Evolutionary conservation across 202 grass and related monocot species (phyloP), one percentile per base, ranked within the genome.

Genomic region (Sporobolus alterniflorus): DNA sequence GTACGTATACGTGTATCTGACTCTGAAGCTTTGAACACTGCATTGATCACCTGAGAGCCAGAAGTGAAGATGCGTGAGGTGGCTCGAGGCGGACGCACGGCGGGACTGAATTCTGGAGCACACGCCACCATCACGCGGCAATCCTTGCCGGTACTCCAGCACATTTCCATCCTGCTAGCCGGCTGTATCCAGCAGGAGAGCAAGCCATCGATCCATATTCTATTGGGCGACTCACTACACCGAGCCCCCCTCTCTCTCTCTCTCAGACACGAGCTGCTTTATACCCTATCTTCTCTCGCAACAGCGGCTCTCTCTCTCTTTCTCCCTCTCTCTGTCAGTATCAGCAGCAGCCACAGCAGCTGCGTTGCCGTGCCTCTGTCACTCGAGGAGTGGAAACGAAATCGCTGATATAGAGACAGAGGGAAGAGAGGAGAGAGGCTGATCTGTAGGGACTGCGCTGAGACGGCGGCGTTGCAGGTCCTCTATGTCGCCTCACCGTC

Each of bases 401-500:
- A 31, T 9, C 64, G 32, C 28, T 69, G 44, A 16, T 24, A 59
- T 46, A 18, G 12, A 11, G 13, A 46, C 11, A 44, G 67, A 48
- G 70, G 66, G 4, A 59, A 34, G 32, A 63, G 42, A 24, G 42
- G 33, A n/a, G n/a, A n/a, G n/a, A n/a, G n/a, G n/a, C n/a, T n/a
- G n/a, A n/a, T n/a, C n/a, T n/a, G n/a, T n/a, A n/a, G n/a, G n/a
- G n/a, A n/a, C n/a, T 68, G 77, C 54, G 86, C 87, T 86, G 88
- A 83, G 76, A 93, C 93, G 94, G 94, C 94, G 84, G 94, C 89
- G 91, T 81, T 75, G 89, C 91, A 97, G 89, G 76, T 65, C 90
- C 80, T 93, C 93, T 89, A 78, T 95, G 84, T 90, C 93, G 83
- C 73, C 89, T 89, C 93, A 63, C 64, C 91, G 66, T 89, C 87